Evolutionary conservation across 768 basidiomycete species (phyloP), one percentile per base, ranked within the genome.

Genomic region (Russula earlei): DNA sequence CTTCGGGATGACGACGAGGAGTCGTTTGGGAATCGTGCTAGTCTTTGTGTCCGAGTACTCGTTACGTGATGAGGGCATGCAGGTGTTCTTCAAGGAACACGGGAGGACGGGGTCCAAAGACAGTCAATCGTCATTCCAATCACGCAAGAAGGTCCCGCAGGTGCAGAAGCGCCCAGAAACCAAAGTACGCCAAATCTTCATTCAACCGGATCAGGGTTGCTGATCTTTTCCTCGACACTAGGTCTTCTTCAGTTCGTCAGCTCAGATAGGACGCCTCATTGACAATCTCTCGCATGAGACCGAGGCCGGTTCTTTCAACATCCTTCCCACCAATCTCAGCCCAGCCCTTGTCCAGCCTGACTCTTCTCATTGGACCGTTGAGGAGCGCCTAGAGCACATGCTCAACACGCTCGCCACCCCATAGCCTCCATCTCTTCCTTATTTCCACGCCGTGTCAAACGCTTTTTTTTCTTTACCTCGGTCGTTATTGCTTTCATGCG

Each of bases 271-370:
- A 41, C 85, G 83, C 62, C 75, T 92, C 56, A 89, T 92, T 55
- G 90, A 92, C 66, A 81, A 72, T 64, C 80, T 92, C 66, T 90
- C 89, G 45, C 83, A 83, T 67, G 85, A 83, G 31, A 81, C 82
- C 74, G 90, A 92, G 61, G 76, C 87, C 40, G 90, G 87, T 44
- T 85, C 88, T 36, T 90, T 91, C 75, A 91, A 91, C 65, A 81
- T 91, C 65, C 65, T 76, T 36, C 78, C 82, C 12, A 69, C 72
- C 73, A n/a, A 48, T 19, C 51, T 40, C 34, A 57, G 46, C 31
- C 27, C 33, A 41, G 19, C 19, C 24, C 63, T 51, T 61, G 51
- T 49, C 41, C 83, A 82, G 62, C 84, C 87, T 19, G 69, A 77
- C 17, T 73, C 80, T 51, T 70, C 74, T 53, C 74, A 81, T 58